These are phyloP conservation scores for Talaromyces proteolyticus DNA, from an alignment of 495 filamentous ascomycete species.

Conservation along the genomic window DNA sequence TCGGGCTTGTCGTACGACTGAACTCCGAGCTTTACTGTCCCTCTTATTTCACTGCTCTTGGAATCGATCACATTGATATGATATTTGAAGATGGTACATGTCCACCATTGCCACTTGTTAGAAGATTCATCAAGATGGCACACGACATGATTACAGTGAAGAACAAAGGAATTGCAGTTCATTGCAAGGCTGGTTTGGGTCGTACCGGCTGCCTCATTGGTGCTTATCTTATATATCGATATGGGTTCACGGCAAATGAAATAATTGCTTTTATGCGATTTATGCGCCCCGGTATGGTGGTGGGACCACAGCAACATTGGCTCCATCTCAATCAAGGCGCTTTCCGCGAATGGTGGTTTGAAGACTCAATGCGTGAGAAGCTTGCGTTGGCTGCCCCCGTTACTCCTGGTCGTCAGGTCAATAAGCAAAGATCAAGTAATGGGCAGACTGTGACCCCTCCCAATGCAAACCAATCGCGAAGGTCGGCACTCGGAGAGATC, in stretches of 20 bases:
- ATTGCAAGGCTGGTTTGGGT: slow-evolving; percentile 97
- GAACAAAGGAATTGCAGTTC: slow-evolving; percentile 87
- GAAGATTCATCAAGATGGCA: slow-evolving; percentile 88
- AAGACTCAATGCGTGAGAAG: slow-evolving; percentile 74
- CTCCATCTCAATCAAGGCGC: slow-evolving; percentile 92
- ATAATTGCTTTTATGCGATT: slow-evolving; percentile 99
- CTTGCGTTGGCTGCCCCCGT: slow-evolving; percentile 58
- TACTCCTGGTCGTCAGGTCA: slow-evolving; percentile 67
- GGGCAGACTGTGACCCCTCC: slow-evolving; percentile 76
- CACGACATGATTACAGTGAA: slow-evolving; percentile 88
- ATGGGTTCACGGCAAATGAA: slow-evolving; percentile 98
- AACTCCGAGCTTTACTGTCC: slow-evolving; percentile 95
- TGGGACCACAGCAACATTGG: slow-evolving; percentile 99
- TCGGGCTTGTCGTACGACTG: slow-evolving; percentile 89
- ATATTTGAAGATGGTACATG: slow-evolving; percentile 99
- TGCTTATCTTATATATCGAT: slow-evolving; percentile 93
- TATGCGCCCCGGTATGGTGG: slow-evolving; percentile 99
- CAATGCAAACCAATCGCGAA: slow-evolving; percentile 64
- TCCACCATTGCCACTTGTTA: slow-evolving; percentile 76
- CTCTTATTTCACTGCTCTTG: slow-evolving; percentile 89
- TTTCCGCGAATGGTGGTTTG: slow-evolving; percentile 98
- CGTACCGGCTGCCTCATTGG: slow-evolving; percentile 95
- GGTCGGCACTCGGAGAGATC: slow-evolving; percentile 84
- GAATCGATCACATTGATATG: slow-evolving; percentile 96
- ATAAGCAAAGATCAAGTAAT: slow-evolving; percentile 45